Evolutionary conservation across 176 grass and related monocot species (phyloP).

Genomic region (Paspalum vaginatum): DNA sequence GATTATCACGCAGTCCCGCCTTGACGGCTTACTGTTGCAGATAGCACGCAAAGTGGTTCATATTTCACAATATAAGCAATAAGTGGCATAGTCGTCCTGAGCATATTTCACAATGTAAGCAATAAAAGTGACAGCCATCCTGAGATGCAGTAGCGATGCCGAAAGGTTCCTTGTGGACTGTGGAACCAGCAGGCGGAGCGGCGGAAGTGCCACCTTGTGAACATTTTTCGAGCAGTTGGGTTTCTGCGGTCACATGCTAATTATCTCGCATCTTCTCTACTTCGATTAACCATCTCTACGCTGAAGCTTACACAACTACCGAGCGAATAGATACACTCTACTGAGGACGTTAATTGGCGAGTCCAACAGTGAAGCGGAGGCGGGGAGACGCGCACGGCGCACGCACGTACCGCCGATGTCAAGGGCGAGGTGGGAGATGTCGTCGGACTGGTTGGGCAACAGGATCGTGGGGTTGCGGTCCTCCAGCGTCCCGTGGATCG

Average conservation of each 20-base stretch:
- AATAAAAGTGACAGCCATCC: neutral
- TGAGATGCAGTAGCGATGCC: neutral
- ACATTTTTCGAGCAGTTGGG: neutral
- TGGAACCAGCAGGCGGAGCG: neutral
- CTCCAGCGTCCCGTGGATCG: slow-evolving; percentile 89
- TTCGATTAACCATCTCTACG: neutral
- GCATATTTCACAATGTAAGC: neutral
- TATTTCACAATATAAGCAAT: neutral
- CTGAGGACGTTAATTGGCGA: neutral
- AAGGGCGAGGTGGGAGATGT: slow-evolving; percentile 93
- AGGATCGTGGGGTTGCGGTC: slow-evolving; percentile 85
- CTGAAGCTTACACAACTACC: neutral
- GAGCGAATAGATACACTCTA: neutral
- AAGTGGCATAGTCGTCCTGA: neutral
- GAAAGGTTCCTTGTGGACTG: neutral
- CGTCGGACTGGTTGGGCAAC: slow-evolving; percentile 96
- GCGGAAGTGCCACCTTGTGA: neutral
- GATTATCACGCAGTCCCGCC: neutral
- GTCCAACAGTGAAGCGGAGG: neutral
- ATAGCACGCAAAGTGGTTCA: neutral
- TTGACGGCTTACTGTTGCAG: neutral
- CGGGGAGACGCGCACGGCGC: neutral
- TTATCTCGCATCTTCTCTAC: neutral
- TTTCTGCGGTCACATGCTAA: slow-evolving; percentile 2
- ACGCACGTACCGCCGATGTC: slow-evolving; percentile 80